Base-by-base conservation (phyloP, 257 asterid genomes). In the Fraxinus americana region DNA sequence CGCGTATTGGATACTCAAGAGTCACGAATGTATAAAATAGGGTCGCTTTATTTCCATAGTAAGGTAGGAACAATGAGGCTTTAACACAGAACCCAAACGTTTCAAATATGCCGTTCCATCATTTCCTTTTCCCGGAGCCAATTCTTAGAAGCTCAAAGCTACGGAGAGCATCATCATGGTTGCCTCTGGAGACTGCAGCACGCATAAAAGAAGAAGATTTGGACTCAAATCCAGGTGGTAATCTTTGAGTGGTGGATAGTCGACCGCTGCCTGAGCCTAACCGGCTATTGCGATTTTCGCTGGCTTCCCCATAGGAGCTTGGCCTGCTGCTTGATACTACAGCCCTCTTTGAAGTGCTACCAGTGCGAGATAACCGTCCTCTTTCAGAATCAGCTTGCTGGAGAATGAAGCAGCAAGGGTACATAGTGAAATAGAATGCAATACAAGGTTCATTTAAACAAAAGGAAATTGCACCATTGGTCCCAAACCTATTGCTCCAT, bases 121-220 rank as follows among this genome's bases (percentile, higher is more conserved):
- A 92, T 85, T 92, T 92, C 88, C 96, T 92, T 79, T 86, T 89
- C 52, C 93, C 96, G 0, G 91, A 52, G 82, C 98, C 96, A 48
- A 93, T 92, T 16, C 95, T 89, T 57, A 93, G 84, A 73, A 91
- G 89, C 87, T 93, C 98, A 52, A 93, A 93, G 91, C 97, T 92
- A 75, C 95, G 78, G 5, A 93, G 92, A 71, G 93, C 73, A 71
- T 92, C 97, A n/a, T 93, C 97, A n/a, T 91, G 90, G 57, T 86
- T 84, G 12, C 93, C 92, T 84, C 94, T 87, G 38, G 94, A 67
- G 75, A 87, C 84, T 17, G 86, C 75, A 59, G 87, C 78, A 4
- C 96, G 96, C n/a, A 88, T 83, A 66, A 88, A 88, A 10, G 97
- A 82, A 10, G 97, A 92, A 0, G 95, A 86, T 80, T 92, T 92